These are phyloP conservation scores for Luvunga scandens DNA, from an alignment of 345 rosid genomes.

Conservation along the genomic window DNA sequence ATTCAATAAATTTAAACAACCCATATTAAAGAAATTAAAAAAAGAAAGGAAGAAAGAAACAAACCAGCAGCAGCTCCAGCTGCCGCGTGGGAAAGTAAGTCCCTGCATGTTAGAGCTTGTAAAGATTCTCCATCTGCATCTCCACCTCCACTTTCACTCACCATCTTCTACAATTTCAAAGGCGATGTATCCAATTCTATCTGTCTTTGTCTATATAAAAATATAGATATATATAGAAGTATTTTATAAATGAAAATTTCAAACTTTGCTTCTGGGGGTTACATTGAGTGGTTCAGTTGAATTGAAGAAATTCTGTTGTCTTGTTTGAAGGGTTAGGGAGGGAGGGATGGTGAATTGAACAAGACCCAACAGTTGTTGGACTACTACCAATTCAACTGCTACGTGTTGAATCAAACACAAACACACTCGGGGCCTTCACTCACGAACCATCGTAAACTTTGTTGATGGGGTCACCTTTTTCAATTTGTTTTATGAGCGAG, in stretches of 20 bases:
- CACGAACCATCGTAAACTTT: not conserved
- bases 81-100: conserved; percentile 49
- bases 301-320: not conserved
- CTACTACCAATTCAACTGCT: not conserved
- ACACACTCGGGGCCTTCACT: not conserved
- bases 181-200: conserved; percentile 25
- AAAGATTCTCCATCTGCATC: conserved; percentile 37
- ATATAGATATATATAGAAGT: not conserved
- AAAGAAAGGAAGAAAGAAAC: conserved; percentile 7
- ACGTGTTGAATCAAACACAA: not conserved
- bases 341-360: not conserved
- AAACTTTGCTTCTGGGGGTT: not conserved
- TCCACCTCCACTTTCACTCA: conserved; percentile 12
- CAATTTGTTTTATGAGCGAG: not conserved
- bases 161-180: conserved; percentile 14
- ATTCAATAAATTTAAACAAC: conserved; percentile 1
- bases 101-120: conserved; percentile 38
- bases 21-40: not conserved
- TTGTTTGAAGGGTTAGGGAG: conserved; percentile 14
- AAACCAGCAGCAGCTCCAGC: conserved; percentile 94
- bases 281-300: conserved; percentile 3
- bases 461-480: not conserved
- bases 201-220: not conserved
- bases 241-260: too few species aligned
- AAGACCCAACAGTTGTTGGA: not conserved